Evolutionary conservation across 306 rosid genomes (phyloP).

Genomic region (Citrullus colocynthis): DNA sequence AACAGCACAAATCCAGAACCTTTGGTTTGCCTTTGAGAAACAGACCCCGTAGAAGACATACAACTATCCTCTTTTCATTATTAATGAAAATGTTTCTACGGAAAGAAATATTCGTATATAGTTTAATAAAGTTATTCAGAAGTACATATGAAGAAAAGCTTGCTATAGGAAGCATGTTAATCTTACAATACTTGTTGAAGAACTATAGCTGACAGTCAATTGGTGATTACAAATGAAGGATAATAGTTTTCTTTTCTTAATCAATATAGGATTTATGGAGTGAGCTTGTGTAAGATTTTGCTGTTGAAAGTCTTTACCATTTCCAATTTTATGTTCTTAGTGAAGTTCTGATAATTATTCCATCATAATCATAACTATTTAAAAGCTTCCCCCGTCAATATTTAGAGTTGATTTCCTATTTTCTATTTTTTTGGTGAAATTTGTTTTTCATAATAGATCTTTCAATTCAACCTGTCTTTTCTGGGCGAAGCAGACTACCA

Average conservation of each 20-base stretch:
- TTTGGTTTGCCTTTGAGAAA: neutral
- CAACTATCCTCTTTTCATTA: neutral
- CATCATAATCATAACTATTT: constrained; percentile 16
- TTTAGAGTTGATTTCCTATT: constrained; percentile 20
- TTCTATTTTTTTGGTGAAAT: constrained; percentile 31
- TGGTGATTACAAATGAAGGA: neutral
- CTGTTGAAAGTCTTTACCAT: neutral
- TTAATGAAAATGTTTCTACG: neutral
- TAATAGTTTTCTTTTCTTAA: neutral
- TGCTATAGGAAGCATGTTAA: neutral
- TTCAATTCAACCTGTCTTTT: constrained; percentile 41
- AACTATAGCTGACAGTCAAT: neutral
- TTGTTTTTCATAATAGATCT: constrained; percentile 40
- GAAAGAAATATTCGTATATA: neutral
- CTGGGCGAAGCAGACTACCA: constrained; percentile 46
- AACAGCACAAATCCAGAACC: neutral
- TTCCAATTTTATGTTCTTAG: neutral
- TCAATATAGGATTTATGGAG: neutral
- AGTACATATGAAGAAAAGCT: neutral
- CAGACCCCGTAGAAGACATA: neutral
- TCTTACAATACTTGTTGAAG: neutral
- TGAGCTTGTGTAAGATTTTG: neutral
- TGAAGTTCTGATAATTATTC: constrained; percentile 13
- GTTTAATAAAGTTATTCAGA: neutral
- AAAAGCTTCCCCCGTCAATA: constrained; percentile 12